These are phyloP conservation scores for Aurifilum marmelostoma DNA, from an alignment of 2,329 filamentous ascomycete species.

Conservation along the genomic window DNA sequence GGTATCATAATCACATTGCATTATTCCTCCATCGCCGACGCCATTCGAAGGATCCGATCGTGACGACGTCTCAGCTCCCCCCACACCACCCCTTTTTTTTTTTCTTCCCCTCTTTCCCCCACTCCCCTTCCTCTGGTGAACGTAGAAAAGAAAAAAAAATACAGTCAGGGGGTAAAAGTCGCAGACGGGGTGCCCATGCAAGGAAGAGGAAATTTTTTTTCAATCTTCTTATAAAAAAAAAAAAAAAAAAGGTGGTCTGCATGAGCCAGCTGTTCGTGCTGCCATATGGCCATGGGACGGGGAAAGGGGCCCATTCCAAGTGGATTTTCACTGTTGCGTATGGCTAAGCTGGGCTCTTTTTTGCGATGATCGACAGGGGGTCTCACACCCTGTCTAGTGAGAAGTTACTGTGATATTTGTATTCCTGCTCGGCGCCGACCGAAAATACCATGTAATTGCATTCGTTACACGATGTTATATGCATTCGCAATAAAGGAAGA, in stretches of 20 bases:
- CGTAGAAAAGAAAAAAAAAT: too few relatives aligned
- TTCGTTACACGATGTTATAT: not conserved
- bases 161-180: too few relatives aligned
- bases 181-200: too few relatives aligned
- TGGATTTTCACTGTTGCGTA: not conserved
- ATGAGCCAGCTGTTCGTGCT: not conserved
- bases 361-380: slow-evolving; percentile 4
- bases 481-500: not conserved
- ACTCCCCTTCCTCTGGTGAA: not conserved
- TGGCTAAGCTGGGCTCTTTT: not conserved
- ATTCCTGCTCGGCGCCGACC: slow-evolving; percentile 1
- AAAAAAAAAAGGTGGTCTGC: not conserved
- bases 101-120: not conserved
- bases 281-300: not conserved
- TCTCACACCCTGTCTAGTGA: not conserved
- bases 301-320: not conserved
- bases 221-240: too few relatives aligned
- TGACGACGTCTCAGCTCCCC: not conserved
- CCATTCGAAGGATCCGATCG: not conserved
- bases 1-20: not conserved
- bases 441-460: not conserved
- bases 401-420: not conserved
- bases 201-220: too few relatives aligned
- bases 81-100: not conserved
- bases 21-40: not conserved